A percentile compares a stretch with the other conserved stretches of the same genome.
These are phyloP conservation scores for Rubus parviflorus DNA, from an alignment of 306 rosid species.

Conservation along the genomic window DNA sequence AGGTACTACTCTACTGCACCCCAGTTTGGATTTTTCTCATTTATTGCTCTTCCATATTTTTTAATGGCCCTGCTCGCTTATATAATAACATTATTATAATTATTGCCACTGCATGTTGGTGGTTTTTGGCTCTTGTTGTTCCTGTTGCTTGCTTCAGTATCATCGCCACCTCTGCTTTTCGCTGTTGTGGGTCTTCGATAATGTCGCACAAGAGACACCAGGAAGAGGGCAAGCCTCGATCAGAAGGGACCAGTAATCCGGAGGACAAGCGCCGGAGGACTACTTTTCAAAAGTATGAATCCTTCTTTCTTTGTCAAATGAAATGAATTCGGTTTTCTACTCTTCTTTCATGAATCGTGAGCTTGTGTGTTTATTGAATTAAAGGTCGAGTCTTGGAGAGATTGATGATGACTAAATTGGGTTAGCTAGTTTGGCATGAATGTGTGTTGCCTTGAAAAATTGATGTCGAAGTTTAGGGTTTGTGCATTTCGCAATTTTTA, in stretches of 20 bases:
- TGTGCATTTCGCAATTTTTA: not conserved
- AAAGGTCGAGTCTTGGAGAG: not conserved
- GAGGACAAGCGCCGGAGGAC: constrained; percentile 79
- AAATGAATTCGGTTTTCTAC: not conserved
- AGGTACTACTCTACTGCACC: not conserved
- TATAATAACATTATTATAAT: not conserved
- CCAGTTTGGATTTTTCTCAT: constrained; percentile 30
- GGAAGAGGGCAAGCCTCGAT: constrained; percentile 59
- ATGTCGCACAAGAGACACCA: constrained; percentile 88
- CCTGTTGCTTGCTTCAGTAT: constrained; percentile 8
- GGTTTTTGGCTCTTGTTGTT: constrained; percentile 24
- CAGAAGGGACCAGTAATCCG: constrained; percentile 38
- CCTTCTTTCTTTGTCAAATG: not conserved
- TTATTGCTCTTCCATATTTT: constrained; percentile 15
- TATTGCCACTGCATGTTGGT: constrained; percentile 43
- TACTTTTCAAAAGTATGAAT: constrained; percentile 41
- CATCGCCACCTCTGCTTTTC: constrained; percentile 7
- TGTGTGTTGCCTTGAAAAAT: not conserved
- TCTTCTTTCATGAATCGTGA: not conserved
- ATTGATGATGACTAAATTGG: not conserved
- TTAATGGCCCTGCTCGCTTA: not conserved
- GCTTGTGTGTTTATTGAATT: not conserved
- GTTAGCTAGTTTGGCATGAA: too few relatives aligned
- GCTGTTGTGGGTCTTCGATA: constrained; percentile 17
- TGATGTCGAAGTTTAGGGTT: not conserved